Base-by-base conservation (phyloP, 1,139 yeast genomes). In the Casaregolazyma suthepensis region DNA sequence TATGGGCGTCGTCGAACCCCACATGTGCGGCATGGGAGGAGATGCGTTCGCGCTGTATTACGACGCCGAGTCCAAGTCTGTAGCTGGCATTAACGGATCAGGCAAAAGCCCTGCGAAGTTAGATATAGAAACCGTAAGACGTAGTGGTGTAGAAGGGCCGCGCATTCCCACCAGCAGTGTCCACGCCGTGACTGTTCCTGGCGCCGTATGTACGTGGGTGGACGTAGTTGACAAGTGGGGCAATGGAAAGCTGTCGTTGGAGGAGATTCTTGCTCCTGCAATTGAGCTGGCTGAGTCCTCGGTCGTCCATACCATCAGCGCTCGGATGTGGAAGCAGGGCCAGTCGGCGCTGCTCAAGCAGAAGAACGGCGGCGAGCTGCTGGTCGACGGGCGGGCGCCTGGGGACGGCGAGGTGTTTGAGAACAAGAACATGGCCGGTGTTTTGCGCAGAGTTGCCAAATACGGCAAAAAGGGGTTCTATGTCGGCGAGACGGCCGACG, bases 11-110 rank as follows among this genome's bases (percentile, higher is more conserved):
- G 72, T 83, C 2, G 96, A 87, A 64, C 94, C 95, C 0, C 78
- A 80, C 35, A 83, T 88, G 57, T 87, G 93, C 0, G 94, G 94
- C 13, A 77, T 87, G 53, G 96, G 95, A 2, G 95, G 95, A 35
- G 96, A 87, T 65, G 83, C 87, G 57, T 87, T 86, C 71, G 80
- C 83, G 1, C 70, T 87, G 50, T 83, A 75, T 64, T 84, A 83
- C 67, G 76, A 80, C 46, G 75, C 76, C 40, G 62, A 69, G 38
- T 72, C 77, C 22, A 74, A 76, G 53, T 71, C 74, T 54, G 87
- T 85, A 0, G 71, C 74, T 54, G 95, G 93, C 0, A 63, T 87
- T 59, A 87, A 87, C 66, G 96, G 93, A 3, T 81, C 88, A 43
- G 96, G 96, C 7, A 75, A 87, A 55, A 75, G 91, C 1, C 86